Evolutionary conservation across 2,329 filamentous ascomycete species (phyloP).

Genomic region (Teratosphaeria zuluensis): DNA sequence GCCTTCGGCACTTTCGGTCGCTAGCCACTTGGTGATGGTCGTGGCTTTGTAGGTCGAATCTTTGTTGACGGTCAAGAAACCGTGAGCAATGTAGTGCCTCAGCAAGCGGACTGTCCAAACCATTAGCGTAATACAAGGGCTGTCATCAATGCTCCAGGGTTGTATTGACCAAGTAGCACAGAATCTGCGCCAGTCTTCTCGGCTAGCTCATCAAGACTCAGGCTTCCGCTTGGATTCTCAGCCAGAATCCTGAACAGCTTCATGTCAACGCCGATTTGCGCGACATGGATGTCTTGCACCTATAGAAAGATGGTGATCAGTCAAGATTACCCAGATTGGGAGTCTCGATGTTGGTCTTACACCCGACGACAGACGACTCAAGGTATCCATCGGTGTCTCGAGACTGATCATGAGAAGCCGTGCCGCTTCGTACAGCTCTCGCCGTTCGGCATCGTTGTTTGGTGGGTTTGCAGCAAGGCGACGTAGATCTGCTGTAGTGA

Average conservation of each 20-base stretch:
- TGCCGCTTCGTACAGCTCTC: neutral
- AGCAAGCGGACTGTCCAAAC: neutral
- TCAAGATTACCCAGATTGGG: too few relatives aligned
- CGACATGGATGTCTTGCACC: conserved; percentile 3
- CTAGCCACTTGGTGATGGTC: conserved; percentile 5
- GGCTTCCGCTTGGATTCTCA: neutral
- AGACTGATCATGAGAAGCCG: neutral
- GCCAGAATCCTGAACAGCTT: conserved; percentile 4
- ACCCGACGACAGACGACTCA: neutral
- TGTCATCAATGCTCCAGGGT: neutral
- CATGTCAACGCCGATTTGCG: conserved; percentile 6
- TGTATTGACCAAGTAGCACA: neutral
- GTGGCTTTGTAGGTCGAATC: conserved; percentile 5
- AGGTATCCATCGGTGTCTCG: neutral
- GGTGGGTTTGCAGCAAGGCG: neutral
- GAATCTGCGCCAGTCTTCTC: neutral
- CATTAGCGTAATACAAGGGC: neutral
- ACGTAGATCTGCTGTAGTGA: neutral
- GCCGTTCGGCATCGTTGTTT: neutral
- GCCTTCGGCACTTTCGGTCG: conserved; percentile 5
- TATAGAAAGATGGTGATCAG: neutral
- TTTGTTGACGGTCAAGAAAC: conserved; percentile 1
- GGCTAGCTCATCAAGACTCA: conserved; percentile 3
- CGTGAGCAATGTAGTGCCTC: conserved; percentile 3
- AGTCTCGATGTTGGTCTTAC: too few relatives aligned